Evolutionary conservation across 352 stramenopile genomes (phyloP).

Genomic region (Blastocystis sp.): DNA sequence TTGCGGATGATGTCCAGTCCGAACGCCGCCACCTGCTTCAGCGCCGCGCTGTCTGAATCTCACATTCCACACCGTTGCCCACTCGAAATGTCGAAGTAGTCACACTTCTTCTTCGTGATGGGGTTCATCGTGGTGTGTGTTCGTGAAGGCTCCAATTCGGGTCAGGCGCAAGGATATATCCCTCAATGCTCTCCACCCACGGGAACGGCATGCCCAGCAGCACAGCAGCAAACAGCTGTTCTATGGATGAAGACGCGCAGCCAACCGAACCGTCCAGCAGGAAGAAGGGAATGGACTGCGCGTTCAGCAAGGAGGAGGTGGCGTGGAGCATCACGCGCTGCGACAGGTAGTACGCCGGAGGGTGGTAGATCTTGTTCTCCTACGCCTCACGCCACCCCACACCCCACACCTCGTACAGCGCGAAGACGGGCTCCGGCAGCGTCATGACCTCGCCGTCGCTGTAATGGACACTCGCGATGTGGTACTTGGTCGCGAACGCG

Average conservation of each 20-base stretch:
- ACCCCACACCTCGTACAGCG: neutral
- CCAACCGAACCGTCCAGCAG: slow-evolving; percentile 9
- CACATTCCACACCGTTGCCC: neutral
- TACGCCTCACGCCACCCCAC: neutral
- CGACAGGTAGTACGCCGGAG: slow-evolving; percentile 4
- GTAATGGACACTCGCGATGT: slow-evolving; percentile 9
- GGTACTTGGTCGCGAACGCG: slow-evolving; percentile 45
- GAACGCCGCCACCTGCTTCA: slow-evolving; percentile 42
- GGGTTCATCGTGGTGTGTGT: slow-evolving; percentile 32
- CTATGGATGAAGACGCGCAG: neutral
- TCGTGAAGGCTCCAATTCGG: neutral
- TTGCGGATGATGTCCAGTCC: slow-evolving; percentile 59
- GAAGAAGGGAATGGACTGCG: slow-evolving; percentile 2
- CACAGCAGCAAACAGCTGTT: slow-evolving; percentile 43
- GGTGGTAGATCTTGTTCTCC: slow-evolving; percentile 21
- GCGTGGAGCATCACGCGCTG: slow-evolving; percentile 19
- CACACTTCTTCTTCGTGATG: slow-evolving; percentile 4
- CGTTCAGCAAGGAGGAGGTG: neutral
- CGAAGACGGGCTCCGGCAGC: slow-evolving; percentile 45
- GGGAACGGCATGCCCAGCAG: slow-evolving; percentile 53
- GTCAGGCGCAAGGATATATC: slow-evolving; percentile 39
- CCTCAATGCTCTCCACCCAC: slow-evolving; percentile 55
- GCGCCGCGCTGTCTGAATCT: neutral
- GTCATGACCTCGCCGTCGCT: neutral
- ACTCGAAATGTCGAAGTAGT: slow-evolving; percentile 54